Percentiles rank a stretch among this genome's conserved stretches.
Evolutionary conservation across 257 asterid genomes (phyloP).

Genomic region (Primulina tabacum): DNA sequence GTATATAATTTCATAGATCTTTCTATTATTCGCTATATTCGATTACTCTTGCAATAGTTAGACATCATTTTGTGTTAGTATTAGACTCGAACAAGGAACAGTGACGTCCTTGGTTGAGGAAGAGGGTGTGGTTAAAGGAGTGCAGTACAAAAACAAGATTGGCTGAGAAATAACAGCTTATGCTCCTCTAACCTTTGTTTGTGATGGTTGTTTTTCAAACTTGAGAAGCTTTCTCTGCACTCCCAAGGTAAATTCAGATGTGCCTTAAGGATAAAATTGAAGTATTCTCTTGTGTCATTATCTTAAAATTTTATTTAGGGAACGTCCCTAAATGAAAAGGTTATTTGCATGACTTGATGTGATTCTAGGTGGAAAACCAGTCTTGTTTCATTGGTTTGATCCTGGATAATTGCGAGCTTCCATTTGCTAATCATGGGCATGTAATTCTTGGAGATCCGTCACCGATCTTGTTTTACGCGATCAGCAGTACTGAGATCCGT

Average conservation of each 20-base stretch:
- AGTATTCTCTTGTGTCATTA: background rate
- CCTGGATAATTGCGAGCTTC: constrained; percentile 53
- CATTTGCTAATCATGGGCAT: constrained; percentile 52
- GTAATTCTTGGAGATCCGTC: constrained; percentile 49
- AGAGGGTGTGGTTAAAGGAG: constrained; percentile 61
- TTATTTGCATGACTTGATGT: constrained; percentile 8
- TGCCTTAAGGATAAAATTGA: too few relatives aligned
- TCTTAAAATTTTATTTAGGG: background rate
- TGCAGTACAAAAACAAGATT: constrained; percentile 62
- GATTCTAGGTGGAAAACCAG: constrained; percentile 48
- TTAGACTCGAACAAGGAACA: constrained; percentile 71
- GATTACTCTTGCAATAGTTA: too few relatives aligned
- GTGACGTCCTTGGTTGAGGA: constrained; percentile 75
- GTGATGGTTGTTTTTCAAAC: constrained; percentile 87
- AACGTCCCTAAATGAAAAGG: background rate
- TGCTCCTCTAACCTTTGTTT: constrained; percentile 83
- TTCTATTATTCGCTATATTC: too few relatives aligned
- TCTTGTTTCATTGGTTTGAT: constrained; percentile 53
- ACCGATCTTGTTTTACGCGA: constrained; percentile 45
- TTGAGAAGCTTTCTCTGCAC: constrained; percentile 72
- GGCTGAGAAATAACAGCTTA: constrained; percentile 48
- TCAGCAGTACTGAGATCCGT: constrained; percentile 59
- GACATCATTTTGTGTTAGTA: constrained; percentile 29
- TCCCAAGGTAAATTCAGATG: constrained; percentile 45
- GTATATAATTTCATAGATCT: constrained; percentile 31